Base-by-base conservation (phyloP, 345 rosid genomes). In the Combretum micranthum region DNA sequence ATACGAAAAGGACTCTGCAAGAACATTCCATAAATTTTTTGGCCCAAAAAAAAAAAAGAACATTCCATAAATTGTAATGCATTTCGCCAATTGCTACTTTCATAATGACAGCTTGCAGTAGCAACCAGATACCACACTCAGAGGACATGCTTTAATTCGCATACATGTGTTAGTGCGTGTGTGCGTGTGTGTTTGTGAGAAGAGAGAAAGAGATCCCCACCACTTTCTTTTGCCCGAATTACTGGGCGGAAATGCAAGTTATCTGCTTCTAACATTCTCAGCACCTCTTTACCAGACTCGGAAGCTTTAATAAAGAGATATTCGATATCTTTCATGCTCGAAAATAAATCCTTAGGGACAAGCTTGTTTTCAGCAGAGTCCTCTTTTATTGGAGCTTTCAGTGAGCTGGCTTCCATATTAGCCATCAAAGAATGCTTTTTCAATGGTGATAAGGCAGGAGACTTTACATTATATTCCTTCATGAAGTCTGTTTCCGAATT, bases 251-350 rank as follows among this genome's bases (percentile, higher is more conserved):
- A 85, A 78, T 83, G 91, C 72, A 93, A 58, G 54, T 87, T 93
- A 72, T 89, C 85, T 65, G 92, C 99, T 80, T 89, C 97, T 52
- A 93, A 96, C 99, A 93, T 89, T 76, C 92, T 82, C 43, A 96
- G 99, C 71, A 89, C 92, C 71, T 93, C 97, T 77, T 78, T 84
- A 15, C 99, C 99, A 52, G 90, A 80, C 53, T 85, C 95, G 1
- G 97, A 93, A 63, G 96, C 99, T 82, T 77, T 83, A 52, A 80
- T 55, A 67, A 93, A 93, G 48, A 82, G 92, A 66, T 42, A 20
- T 64, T 85, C 99, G 49, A 89, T 83, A 56, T 89, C 96, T 65
- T 78, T 89, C 72, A 93, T 79, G 75, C 94, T 86, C 47, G 83
- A 81, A 63, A 85, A 17, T 72, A 93, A 87, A 70, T 93, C 96